Percentiles rank a stretch among this genome's conserved stretches.
These are phyloP conservation scores for Pyrus hybrid DNA, from an alignment of 331 rosid genomes.

Conservation along the genomic window DNA sequence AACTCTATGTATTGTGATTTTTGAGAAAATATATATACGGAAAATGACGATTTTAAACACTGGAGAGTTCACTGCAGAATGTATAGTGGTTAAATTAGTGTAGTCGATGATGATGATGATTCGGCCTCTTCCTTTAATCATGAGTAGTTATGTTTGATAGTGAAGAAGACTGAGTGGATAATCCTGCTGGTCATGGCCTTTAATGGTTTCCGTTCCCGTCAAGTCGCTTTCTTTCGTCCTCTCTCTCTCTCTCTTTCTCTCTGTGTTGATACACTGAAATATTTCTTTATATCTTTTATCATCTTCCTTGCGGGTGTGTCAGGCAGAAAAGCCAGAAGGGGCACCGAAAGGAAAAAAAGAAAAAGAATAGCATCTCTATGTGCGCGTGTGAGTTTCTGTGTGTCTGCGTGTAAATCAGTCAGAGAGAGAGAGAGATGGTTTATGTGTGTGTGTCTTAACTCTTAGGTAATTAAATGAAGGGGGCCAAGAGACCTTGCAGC, in stretches of 20 bases:
- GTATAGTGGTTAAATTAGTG: background rate
- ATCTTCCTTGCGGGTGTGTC: slow-evolving; percentile 63
- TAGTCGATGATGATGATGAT: background rate
- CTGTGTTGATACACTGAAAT: background rate
- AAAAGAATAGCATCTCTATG: background rate
- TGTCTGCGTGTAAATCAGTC: slow-evolving; percentile 11
- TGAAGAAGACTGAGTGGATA: slow-evolving; percentile 10
- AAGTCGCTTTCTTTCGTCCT: slow-evolving; percentile 71
- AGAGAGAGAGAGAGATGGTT: slow-evolving; percentile 20
- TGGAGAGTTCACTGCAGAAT: background rate
- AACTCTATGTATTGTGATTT: background rate
- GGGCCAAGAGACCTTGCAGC: slow-evolving; percentile 1
- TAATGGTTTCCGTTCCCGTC: slow-evolving; percentile 81
- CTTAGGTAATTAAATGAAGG: slow-evolving; percentile 2
- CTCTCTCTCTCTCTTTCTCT: slow-evolving; percentile 10
- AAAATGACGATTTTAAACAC: background rate
- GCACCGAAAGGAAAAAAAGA: slow-evolving; percentile 27
- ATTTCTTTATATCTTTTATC: slow-evolving; percentile 48
- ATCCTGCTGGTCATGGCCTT: slow-evolving; percentile 29
- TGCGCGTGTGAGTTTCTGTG: background rate
- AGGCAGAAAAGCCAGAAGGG: slow-evolving; percentile 44
- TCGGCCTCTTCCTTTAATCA: slow-evolving; percentile 13
- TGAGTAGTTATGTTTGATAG: background rate
- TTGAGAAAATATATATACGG: background rate
- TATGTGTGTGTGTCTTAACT: slow-evolving; percentile 6